Percentiles rank a stretch among this genome's conserved stretches.
Conservation (phyloP, 108 stramenopile genomes). For the Tribonema minus region DNA sequence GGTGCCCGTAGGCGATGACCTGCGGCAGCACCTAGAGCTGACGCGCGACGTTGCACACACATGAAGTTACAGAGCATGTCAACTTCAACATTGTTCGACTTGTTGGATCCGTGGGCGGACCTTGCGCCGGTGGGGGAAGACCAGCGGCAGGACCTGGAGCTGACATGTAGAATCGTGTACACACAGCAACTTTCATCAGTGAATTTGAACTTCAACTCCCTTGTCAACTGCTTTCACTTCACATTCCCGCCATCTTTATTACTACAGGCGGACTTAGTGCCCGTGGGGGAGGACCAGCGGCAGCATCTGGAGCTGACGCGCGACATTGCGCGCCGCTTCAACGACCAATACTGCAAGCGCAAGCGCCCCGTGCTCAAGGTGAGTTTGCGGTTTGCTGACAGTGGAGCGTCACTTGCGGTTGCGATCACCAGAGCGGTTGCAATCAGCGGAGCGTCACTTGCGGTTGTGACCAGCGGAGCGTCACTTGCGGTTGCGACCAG, state of each 20-base stretch:
- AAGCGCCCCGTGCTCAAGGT: constrained; percentile 18
- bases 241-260: neutral
- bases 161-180: constrained; percentile 63
- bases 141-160: constrained; percentile 94
- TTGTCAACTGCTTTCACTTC: neutral
- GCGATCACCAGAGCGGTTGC: no score
- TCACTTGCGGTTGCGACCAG: no score
- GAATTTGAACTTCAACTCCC: neutral
- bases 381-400: no score
- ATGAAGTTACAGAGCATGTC: no score
- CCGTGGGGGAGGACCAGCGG: constrained; percentile 95
- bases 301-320: constrained; percentile 98
- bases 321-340: constrained; percentile 90
- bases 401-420: no score
- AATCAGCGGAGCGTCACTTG: no score
- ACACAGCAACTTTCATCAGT: no score
- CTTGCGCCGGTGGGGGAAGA: constrained; percentile 98
- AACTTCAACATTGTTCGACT: no score
- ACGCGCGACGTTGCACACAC: constrained; percentile 89
- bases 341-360: constrained; percentile 85
- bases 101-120: no score
- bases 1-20: constrained; percentile 98
- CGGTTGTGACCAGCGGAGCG: no score
- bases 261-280: constrained; percentile 75
- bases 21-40: constrained; percentile 95